Evolutionary conservation across 352 stramenopile species (phyloP).

Genomic region (Phytophthora pisi): DNA sequence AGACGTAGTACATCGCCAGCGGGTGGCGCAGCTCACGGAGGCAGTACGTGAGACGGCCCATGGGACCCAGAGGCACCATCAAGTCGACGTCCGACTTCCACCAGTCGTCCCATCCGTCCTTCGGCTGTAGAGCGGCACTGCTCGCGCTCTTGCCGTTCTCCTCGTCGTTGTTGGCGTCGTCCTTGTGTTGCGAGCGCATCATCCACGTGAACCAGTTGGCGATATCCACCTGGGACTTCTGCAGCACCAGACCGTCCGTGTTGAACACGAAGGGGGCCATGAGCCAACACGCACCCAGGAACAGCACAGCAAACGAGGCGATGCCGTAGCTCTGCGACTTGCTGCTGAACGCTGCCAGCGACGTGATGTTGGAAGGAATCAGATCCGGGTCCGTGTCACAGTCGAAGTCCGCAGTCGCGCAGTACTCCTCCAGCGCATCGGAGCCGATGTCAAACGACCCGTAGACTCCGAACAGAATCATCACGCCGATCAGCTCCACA

Average conservation of each 20-base stretch:
- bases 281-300: conserved; percentile 84
- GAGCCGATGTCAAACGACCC: conserved; percentile 79
- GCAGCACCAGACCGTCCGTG: conserved; percentile 85
- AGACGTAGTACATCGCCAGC: conserved; percentile 85
- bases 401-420: conserved; percentile 47
- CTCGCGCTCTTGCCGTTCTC: conserved; percentile 38
- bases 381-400: conserved; percentile 55
- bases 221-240: conserved; percentile 86
- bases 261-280: conserved; percentile 89
- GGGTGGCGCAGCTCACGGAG: conserved; percentile 81
- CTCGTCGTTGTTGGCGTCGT: conserved; percentile 57
- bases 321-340: conserved; percentile 81
- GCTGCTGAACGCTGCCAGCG: conserved; percentile 54
- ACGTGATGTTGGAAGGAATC: conserved; percentile 76
- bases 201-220: conserved; percentile 87
- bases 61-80: conserved; percentile 66
- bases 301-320: conserved; percentile 81
- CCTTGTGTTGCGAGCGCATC: conserved; percentile 58
- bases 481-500: conserved; percentile 84
- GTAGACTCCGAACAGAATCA: conserved; percentile 84
- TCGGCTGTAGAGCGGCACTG: conserved; percentile 48
- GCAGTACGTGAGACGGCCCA: conserved; percentile 78
- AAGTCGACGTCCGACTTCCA: conserved; percentile 75
- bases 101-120: conserved; percentile 80
- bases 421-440: conserved; percentile 51